These are phyloP conservation scores for Globisporangium abappressorium DNA, from an alignment of 352 stramenopile species.

Conservation along the genomic window DNA sequence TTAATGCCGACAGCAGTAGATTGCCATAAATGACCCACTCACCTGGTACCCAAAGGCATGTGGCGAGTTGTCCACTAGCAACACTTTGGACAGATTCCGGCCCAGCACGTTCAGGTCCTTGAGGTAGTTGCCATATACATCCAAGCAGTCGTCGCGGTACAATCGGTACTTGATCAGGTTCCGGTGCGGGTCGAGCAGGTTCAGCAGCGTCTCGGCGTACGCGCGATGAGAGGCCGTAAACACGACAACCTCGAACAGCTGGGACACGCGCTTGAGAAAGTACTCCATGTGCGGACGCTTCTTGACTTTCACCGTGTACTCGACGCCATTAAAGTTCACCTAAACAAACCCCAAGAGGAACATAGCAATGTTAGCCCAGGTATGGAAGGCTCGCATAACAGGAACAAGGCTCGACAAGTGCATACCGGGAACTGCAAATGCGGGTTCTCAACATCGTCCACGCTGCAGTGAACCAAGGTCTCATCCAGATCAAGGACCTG, in stretches of 20 bases:
- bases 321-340: constrained; percentile 93
- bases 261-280: constrained; percentile 92
- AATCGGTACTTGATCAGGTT: constrained; percentile 92
- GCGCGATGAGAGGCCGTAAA: constrained; percentile 96
- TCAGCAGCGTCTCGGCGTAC: constrained; percentile 97
- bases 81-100: constrained; percentile 85
- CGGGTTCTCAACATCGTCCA: constrained; percentile 93
- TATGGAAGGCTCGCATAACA: neutral
- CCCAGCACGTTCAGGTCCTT: constrained; percentile 98
- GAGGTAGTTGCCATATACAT: constrained; percentile 97
- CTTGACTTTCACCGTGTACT: constrained; percentile 96
- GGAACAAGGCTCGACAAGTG: neutral
- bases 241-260: constrained; percentile 98
- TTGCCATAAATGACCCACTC: neutral
- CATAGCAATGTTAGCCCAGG: neutral
- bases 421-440: constrained; percentile 95
- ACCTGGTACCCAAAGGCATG: constrained; percentile 98
- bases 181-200: constrained; percentile 94
- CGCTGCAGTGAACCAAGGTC: constrained; percentile 98
- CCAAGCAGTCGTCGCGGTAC: constrained; percentile 94
- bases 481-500: constrained; percentile 98
- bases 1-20: neutral
- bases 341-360: constrained; percentile 17
- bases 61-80: constrained; percentile 98
- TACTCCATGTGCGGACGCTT: constrained; percentile 95